Evolutionary conservation across 352 stramenopile species (phyloP).

Genomic region (Globisporangium apiculatum): DNA sequence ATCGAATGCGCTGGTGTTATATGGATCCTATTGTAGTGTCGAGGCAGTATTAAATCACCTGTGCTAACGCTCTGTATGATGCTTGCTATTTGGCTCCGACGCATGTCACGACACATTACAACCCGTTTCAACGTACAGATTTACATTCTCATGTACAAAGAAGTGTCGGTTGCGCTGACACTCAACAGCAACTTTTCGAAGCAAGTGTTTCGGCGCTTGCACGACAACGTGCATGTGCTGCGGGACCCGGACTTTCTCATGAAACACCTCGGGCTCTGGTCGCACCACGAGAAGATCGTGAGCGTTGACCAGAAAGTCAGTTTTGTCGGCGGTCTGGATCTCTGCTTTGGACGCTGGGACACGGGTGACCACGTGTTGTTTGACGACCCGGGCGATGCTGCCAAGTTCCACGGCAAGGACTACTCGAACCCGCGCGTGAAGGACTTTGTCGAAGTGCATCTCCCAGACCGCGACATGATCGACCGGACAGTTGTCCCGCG

Average conservation of each 20-base stretch:
- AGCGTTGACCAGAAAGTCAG: slow-evolving; percentile 84
- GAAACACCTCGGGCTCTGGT: slow-evolving; percentile 84
- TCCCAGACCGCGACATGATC: slow-evolving; percentile 70
- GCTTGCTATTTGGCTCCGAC: too few relatives aligned
- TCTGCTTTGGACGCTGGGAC: slow-evolving; percentile 88
- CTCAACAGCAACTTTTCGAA: slow-evolving; percentile 84
- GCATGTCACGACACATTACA: too few relatives aligned
- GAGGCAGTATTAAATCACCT: neutral
- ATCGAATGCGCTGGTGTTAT: neutral
- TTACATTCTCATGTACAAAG: slow-evolving; percentile 91
- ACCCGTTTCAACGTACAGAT: slow-evolving; percentile 24
- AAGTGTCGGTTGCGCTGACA: slow-evolving; percentile 74
- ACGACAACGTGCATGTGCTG: slow-evolving; percentile 82
- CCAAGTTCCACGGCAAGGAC: slow-evolving; percentile 76
- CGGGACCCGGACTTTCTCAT: slow-evolving; percentile 87
- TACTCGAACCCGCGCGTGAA: slow-evolving; percentile 83
- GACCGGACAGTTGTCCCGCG: slow-evolving; percentile 59
- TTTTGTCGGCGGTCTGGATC: slow-evolving; percentile 87
- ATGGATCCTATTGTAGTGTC: neutral
- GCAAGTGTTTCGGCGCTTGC: slow-evolving; percentile 48
- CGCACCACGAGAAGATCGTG: slow-evolving; percentile 92
- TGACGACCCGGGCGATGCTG: slow-evolving; percentile 39
- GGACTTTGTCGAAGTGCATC: slow-evolving; percentile 76
- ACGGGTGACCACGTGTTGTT: slow-evolving; percentile 59
- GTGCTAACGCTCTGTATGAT: neutral